Base-by-base conservation (phyloP, 2,329 filamentous ascomycete genomes). In the Fusarium brachygibbosum region DNA sequence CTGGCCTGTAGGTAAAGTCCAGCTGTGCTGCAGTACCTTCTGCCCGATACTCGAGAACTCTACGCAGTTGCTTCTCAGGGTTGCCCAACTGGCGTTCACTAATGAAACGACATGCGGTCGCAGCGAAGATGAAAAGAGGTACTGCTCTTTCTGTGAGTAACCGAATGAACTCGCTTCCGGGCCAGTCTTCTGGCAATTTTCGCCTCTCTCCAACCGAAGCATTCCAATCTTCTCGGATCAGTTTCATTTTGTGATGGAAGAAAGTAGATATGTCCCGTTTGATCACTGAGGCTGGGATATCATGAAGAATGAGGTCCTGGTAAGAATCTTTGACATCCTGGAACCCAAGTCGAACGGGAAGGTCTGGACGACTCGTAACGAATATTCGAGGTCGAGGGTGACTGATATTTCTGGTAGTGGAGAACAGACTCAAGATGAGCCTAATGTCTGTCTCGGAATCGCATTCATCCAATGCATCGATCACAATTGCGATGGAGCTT, bases 351-450 rank as follows among this genome's bases (percentile, higher is more conserved):
- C 79, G 77, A 23, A 83, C 76, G 0, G 77, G 76, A 2, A 81
- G 54, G 23, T 84, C 79, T 0, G 82, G 82, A 13, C 82, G 74
- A 42, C 81, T 84, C 0, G 82, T 84, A 0, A 84, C 19, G 29
- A 84, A 82, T 2, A 67, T 4, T 3, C 40, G 76, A 10, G 82
- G 42, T 1, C 28, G 77, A 10, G 82, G 44, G 9, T 53, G 1
- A 41, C 13, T 12, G 0, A 44, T n/a, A 0, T 19, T 11, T 1
- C 31, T 7, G 49, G 45, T 11, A 72, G 6, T 7, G 2, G 62
- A 49, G 0, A 62, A 14, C 0, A 62, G 5, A 7, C 38, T 28
- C 0, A 67, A n/a, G 0, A 66, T 25, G 2, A n/a, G 50, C 9
- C 11, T 1, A 2, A 57, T 28, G 5, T 57, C 35, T 0, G 6